Percentiles rank a stretch among this genome's conserved stretches.
Evolutionary conservation across 2,329 filamentous ascomycete species (phyloP).

Genomic region (Penicillium sumatraense): DNA sequence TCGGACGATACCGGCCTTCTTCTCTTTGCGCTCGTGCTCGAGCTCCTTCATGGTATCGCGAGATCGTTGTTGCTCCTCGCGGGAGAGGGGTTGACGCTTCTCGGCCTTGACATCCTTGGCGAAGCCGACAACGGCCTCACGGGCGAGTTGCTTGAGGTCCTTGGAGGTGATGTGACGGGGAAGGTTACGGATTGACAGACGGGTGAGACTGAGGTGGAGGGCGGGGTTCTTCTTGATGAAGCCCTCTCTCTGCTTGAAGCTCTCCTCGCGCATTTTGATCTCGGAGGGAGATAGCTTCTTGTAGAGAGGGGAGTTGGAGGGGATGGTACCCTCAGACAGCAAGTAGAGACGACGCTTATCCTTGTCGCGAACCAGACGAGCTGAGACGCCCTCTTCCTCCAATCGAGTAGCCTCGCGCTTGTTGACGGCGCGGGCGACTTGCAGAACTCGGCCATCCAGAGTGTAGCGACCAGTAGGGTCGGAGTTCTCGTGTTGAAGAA

Average conservation of each 20-base stretch:
- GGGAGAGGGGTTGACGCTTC: slow-evolving; percentile 76
- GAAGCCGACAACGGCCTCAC: slow-evolving; percentile 92
- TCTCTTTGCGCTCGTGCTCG: slow-evolving; percentile 76
- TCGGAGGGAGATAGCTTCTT: slow-evolving; percentile 76
- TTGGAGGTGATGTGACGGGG: slow-evolving; percentile 83
- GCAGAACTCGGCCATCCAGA: slow-evolving; percentile 83
- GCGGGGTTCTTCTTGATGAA: slow-evolving; percentile 90
- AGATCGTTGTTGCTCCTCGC: slow-evolving; percentile 82
- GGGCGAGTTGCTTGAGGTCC: slow-evolving; percentile 85
- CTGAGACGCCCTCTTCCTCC: slow-evolving; percentile 67
- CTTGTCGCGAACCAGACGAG: slow-evolving; percentile 71
- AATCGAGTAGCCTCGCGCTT: slow-evolving; percentile 78
- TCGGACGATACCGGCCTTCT: slow-evolving; percentile 84
- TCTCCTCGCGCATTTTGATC: slow-evolving; percentile 84
- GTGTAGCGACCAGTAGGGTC: slow-evolving; percentile 88
- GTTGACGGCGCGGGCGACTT: slow-evolving; percentile 82
- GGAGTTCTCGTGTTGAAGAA: slow-evolving; percentile 82
- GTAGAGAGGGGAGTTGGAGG: slow-evolving; percentile 77
- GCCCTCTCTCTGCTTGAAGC: slow-evolving; percentile 82
- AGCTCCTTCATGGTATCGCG: slow-evolving; percentile 79
- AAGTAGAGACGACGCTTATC: slow-evolving; percentile 92
- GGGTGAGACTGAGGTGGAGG: slow-evolving; percentile 84
- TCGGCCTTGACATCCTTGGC: slow-evolving; percentile 85
- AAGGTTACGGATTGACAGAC: slow-evolving; percentile 89
- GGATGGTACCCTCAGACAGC: slow-evolving; percentile 82